Evolutionary conservation across 306 rosid genomes (phyloP).

Genomic region (Fragaria iinumae): DNA sequence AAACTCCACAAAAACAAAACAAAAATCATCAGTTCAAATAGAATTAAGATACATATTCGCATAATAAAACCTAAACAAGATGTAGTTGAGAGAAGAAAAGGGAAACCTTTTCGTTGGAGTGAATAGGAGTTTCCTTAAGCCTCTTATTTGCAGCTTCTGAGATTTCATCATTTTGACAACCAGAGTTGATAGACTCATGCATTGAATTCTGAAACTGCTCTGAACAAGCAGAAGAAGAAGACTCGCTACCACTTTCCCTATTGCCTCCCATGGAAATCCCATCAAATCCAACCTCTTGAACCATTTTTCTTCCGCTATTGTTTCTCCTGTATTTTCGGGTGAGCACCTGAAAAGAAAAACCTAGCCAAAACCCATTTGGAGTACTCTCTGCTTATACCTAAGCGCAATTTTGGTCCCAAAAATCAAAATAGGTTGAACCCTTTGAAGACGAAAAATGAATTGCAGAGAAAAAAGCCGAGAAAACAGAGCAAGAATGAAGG

Average conservation of each 20-base stretch:
- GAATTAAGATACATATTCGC: background rate
- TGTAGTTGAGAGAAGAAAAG: background rate
- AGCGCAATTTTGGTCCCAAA: background rate
- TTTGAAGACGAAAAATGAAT: background rate
- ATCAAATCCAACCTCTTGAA: background rate
- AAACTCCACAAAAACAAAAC: background rate
- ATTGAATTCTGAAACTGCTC: background rate
- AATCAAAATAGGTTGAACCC: background rate
- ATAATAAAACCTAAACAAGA: too few relatives aligned
- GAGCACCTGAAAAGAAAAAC: background rate
- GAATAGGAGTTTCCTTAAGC: constrained; percentile 6
- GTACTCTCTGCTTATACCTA: background rate
- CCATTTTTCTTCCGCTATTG: background rate
- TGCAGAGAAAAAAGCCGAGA: constrained; percentile 1
- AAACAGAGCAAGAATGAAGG: constrained; percentile 1
- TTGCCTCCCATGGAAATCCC: background rate
- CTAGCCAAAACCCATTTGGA: background rate
- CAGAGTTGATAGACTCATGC: background rate
- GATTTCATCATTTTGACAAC: background rate
- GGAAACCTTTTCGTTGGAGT: constrained; percentile 2
- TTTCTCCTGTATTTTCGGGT: background rate
- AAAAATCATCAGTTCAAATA: background rate
- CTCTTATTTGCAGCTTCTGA: constrained; percentile 21
- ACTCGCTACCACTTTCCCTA: background rate
- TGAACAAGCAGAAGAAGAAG: background rate